phyloP scores from a whole-genome alignment of 148 eudicot species.

The Chenopodium quinoa region DNA sequence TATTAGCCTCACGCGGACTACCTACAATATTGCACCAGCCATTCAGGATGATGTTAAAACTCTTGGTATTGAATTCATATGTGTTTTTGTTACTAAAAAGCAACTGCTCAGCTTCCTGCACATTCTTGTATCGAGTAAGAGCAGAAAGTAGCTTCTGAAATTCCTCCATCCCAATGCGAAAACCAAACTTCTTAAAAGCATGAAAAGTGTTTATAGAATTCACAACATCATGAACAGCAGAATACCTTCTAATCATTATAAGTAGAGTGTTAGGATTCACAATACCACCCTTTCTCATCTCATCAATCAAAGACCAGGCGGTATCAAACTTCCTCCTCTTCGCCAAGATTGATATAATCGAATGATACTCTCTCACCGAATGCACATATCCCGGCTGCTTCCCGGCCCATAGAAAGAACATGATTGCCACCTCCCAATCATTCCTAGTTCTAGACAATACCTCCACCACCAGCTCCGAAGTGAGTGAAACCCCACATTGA shows the following conservation, averaged over 20 bases:
- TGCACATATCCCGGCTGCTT: slow-evolving; percentile 57
- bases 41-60: slow-evolving; percentile 81
- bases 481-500: slow-evolving; percentile 46
- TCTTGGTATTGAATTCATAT: slow-evolving; percentile 63
- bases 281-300: slow-evolving; percentile 57
- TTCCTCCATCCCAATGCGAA: slow-evolving; percentile 58
- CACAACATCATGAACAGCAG: slow-evolving; percentile 72
- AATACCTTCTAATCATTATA: slow-evolving; percentile 82
- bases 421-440: slow-evolving; percentile 79
- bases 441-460: slow-evolving; percentile 59
- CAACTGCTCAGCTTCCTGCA: slow-evolving; percentile 85
- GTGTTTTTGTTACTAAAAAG: slow-evolving; percentile 64
- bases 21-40: slow-evolving; percentile 81
- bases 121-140: slow-evolving; percentile 81
- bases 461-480: slow-evolving; percentile 51
- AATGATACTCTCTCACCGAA: slow-evolving; percentile 61
- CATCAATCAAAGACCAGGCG: slow-evolving; percentile 76
- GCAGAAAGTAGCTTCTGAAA: slow-evolving; percentile 81
- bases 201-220: slow-evolving; percentile 77
- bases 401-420: slow-evolving; percentile 77
- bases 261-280: slow-evolving; percentile 62
- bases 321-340: slow-evolving; percentile 82
- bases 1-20: slow-evolving; percentile 56
- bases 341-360: slow-evolving; percentile 73
- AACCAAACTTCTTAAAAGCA: slow-evolving; percentile 56